phyloP scores from a whole-genome alignment of 108 stramenopile species.

The Cyclotella choctawhatcheeana region DNA sequence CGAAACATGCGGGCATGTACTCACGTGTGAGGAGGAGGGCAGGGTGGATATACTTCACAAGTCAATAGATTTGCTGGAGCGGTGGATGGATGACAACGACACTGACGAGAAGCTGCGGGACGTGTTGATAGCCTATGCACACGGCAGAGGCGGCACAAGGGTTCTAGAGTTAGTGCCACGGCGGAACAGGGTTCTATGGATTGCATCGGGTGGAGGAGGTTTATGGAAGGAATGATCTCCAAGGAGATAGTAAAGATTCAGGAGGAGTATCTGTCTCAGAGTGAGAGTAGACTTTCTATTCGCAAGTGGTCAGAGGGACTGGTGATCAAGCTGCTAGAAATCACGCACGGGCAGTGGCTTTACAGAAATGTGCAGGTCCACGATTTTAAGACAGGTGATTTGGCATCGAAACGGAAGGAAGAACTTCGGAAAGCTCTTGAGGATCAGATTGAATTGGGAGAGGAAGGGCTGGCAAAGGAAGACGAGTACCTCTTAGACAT shows the following conservation, averaged over 20 bases:
- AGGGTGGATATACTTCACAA: not conserved
- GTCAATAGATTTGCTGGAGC: conserved; percentile 7
- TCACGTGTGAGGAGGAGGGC: conserved; percentile 1
- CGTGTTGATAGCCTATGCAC: not conserved
- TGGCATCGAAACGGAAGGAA: conserved; percentile 1
- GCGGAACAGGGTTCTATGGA: not conserved
- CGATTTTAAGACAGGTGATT: not conserved
- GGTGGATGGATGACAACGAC: not conserved
- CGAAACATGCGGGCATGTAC: conserved; percentile 12
- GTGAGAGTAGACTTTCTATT: not conserved
- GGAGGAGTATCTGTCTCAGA: not conserved
- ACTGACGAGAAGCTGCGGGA: not conserved
- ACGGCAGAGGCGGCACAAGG: not conserved
- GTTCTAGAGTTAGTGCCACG: not conserved
- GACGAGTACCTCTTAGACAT: conserved; percentile 5
- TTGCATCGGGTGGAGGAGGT: conserved; percentile 1
- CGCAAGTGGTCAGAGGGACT: not conserved
- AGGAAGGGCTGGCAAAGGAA: not conserved
- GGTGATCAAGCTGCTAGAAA: not conserved
- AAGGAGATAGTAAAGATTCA: not conserved
- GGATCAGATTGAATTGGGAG: conserved; percentile 7
- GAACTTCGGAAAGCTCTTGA: not conserved
- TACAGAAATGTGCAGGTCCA: conserved; percentile 6
- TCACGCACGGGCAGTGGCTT: not conserved
- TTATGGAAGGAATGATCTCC: not conserved